Evolutionary conservation across 2,329 filamentous ascomycete species (phyloP).

Genomic region (Stagonosporopsis chrysanthemi): DNA sequence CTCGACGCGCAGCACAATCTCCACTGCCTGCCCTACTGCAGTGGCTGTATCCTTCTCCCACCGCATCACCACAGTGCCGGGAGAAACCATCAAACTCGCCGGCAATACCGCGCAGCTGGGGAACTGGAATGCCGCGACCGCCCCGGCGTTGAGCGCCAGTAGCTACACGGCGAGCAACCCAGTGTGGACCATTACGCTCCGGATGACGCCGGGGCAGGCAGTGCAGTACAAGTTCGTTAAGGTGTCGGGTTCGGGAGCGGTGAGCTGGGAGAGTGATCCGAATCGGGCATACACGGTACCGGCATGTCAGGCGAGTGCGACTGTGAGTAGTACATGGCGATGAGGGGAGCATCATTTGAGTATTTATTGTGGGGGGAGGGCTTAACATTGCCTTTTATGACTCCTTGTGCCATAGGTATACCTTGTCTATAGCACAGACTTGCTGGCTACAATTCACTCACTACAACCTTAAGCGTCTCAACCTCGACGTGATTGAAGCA

Average conservation of each 20-base stretch:
- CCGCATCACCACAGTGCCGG: slow-evolving; percentile 56
- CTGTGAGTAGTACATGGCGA: slow-evolving; percentile 35
- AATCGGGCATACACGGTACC: slow-evolving; percentile 54
- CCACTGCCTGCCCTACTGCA: slow-evolving; percentile 37
- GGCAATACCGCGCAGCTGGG: slow-evolving; percentile 57
- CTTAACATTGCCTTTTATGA: too few species aligned
- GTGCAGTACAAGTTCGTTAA: slow-evolving; percentile 58
- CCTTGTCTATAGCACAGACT: too few species aligned
- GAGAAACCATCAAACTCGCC: slow-evolving; percentile 58
- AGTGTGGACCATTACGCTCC: slow-evolving; percentile 56
- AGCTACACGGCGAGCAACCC: slow-evolving; percentile 56
- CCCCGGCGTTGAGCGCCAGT: slow-evolving; percentile 51
- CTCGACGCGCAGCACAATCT: too few species aligned
- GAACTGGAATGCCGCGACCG: slow-evolving; percentile 52
- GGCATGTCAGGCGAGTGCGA: slow-evolving; percentile 34
- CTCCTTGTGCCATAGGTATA: too few species aligned
- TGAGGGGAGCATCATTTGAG: too few species aligned
- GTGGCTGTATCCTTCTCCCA: slow-evolving; percentile 55
- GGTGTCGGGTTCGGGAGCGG: slow-evolving; percentile 54
- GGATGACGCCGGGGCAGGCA: slow-evolving; percentile 50
- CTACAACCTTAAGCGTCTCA: too few species aligned
- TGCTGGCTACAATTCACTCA: too few species aligned
- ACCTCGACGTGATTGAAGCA: too few species aligned
- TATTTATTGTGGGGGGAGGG: too few species aligned
- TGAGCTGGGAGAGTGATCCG: slow-evolving; percentile 55